Percentiles rank a stretch among this genome's conserved stretches.
Evolutionary conservation across 1,139 yeast species (phyloP).

Genomic region (Suhomyces ambrosiae): DNA sequence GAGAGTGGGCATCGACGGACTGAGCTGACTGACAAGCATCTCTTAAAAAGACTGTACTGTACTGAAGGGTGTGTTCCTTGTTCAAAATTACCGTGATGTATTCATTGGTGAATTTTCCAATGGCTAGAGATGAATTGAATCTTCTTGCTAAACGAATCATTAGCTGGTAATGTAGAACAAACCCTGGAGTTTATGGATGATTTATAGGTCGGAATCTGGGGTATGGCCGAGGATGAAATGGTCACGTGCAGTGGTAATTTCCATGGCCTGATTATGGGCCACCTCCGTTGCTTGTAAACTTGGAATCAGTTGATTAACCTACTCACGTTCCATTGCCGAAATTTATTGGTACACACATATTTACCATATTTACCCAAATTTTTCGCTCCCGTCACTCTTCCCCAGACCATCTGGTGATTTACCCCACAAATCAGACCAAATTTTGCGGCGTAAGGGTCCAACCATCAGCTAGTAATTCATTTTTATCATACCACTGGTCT

Average conservation of each 20-base stretch:
- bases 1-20: constrained; percentile 58
- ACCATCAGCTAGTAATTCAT: constrained; percentile 6
- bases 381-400: too few relatives aligned
- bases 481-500: constrained; percentile 11
- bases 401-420: too few relatives aligned
- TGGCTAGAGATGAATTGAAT: constrained; percentile 12
- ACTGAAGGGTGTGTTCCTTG: constrained; percentile 37
- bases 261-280: background rate
- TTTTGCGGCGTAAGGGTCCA: too few relatives aligned
- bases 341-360: background rate
- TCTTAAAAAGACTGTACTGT: constrained; percentile 60
- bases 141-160: constrained; percentile 10
- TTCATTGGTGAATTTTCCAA: constrained; percentile 19
- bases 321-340: too few relatives aligned
- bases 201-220: background rate
- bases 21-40: constrained; percentile 57
- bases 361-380: too few relatives aligned
- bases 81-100: constrained; percentile 25
- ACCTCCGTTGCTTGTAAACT: too few relatives aligned
- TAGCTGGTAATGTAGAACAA: background rate
- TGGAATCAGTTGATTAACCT: too few relatives aligned
- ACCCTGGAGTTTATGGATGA: constrained; percentile 1
- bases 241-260: background rate
- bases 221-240: background rate
- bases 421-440: too few relatives aligned